Evolutionary conservation across 2,329 filamentous ascomycete species (phyloP).

Genomic region (Diaporthe sp.): DNA sequence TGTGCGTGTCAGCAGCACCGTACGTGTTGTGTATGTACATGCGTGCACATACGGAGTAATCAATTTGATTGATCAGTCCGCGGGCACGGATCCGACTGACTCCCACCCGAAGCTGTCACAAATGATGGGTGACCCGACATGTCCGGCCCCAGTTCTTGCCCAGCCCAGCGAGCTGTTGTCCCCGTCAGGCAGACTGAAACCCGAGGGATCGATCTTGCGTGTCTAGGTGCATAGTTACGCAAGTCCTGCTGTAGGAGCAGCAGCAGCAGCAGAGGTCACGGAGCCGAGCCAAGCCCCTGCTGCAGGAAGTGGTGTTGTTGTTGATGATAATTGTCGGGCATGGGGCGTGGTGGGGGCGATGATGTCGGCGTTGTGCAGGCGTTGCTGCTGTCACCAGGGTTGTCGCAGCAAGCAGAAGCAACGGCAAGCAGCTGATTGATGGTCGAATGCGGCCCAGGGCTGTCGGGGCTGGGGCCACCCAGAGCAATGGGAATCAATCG

Average conservation of each 20-base stretch:
- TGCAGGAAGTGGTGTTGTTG: not conserved
- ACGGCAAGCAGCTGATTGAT: not conserved
- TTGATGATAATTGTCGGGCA: not conserved
- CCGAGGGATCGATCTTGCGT: constrained; percentile 1
- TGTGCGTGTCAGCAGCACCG: not conserved
- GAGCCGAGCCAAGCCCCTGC: constrained; percentile 13
- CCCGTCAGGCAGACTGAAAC: constrained; percentile 24
- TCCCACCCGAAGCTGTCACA: constrained; percentile 26
- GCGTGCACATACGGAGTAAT: not conserved
- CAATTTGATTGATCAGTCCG: constrained; percentile 10
- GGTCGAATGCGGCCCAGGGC: constrained; percentile 15
- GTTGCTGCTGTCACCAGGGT: not conserved
- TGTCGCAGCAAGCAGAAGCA: not conserved
- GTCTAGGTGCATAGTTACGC: not conserved
- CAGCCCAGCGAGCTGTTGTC: constrained; percentile 19
- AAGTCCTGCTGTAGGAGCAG: not conserved
- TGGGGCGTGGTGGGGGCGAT: not conserved
- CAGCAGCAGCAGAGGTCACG: not conserved
- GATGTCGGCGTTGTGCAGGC: not conserved
- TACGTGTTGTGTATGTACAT: not conserved
- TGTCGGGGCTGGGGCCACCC: constrained; percentile 24
- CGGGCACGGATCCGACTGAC: constrained; percentile 29
- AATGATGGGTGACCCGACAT: constrained; percentile 26
- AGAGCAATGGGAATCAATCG: constrained; percentile 34
- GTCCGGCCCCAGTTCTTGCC: constrained; percentile 11